These are phyloP conservation scores for Cichorium intybus DNA, from an alignment of 140 eudicot genomes.

Conservation along the genomic window DNA sequence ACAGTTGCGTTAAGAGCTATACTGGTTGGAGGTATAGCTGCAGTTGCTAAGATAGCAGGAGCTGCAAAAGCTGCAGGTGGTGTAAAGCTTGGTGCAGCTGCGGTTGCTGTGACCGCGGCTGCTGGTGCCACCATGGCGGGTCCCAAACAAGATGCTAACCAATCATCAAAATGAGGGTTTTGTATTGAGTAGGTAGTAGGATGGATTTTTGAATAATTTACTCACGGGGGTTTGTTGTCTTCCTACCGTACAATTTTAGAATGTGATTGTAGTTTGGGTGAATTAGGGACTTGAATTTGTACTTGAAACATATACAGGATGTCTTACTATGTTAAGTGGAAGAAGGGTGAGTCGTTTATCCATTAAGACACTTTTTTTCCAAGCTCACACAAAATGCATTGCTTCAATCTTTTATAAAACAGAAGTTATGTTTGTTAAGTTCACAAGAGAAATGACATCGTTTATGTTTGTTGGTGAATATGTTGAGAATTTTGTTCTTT, in stretches of 20 bases:
- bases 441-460: no score
- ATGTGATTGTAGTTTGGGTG: not conserved
- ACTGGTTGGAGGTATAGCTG: slow-evolving; percentile 89
- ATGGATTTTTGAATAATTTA: slow-evolving; percentile 15
- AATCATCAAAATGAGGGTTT: slow-evolving; percentile 33
- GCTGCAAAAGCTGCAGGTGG: slow-evolving; percentile 91
- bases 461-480: no score
- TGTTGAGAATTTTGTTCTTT: no score
- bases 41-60: slow-evolving; percentile 72
- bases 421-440: no score
- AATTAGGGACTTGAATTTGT: not conserved
- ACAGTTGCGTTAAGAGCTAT: slow-evolving; percentile 90
- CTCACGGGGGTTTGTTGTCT: not conserved
- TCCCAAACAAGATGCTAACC: slow-evolving; percentile 56
- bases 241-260: not conserved
- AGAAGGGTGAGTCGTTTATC: no score
- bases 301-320: no score
- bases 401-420: no score
- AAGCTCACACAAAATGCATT: no score
- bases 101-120: slow-evolving; percentile 83
- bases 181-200: slow-evolving; percentile 10
- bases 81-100: slow-evolving; percentile 81
- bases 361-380: no score
- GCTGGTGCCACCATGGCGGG: slow-evolving; percentile 75
- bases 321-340: no score